phyloP scores from a whole-genome alignment of 2,329 filamentous ascomycete genomes.

The Cladosporium sp. region DNA sequence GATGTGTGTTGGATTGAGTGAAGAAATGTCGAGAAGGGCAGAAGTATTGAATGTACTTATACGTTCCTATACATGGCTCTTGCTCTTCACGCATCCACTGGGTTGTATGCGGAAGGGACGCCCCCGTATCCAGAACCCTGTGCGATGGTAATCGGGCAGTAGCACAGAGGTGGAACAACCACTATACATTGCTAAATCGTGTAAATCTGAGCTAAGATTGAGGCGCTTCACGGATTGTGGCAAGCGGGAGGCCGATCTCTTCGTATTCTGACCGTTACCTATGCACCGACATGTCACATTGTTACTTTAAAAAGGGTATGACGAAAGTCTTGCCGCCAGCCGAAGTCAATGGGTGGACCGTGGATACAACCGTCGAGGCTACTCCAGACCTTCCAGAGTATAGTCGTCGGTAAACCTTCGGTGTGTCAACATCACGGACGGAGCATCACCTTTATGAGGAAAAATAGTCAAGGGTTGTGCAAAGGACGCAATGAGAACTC shows the following conservation, averaged over 20 bases:
- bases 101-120: constrained; percentile 8
- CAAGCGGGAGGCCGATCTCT: constrained; percentile 11
- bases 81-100: background rate
- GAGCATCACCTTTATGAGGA: constrained; percentile 8
- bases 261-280: constrained; percentile 15
- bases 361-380: background rate
- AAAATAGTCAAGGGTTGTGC: background rate
- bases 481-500: background rate
- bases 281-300: constrained; percentile 11
- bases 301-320: constrained; percentile 20
- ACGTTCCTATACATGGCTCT: background rate
- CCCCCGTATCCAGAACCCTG: background rate
- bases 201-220: constrained; percentile 1
- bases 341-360: constrained; percentile 1
- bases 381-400: background rate
- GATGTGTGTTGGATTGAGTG: constrained; percentile 5
- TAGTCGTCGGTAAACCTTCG: constrained; percentile 4
- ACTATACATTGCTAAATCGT: constrained; percentile 1
- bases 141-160: constrained; percentile 12
- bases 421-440: background rate
- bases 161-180: constrained; percentile 5
- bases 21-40: background rate
- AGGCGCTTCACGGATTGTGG: constrained; percentile 6
- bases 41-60: constrained; percentile 13
- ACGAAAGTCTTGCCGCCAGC: constrained; percentile 14